Percentiles rank a stretch among this genome's conserved stretches.
These are phyloP conservation scores for Pleurostoma richardsiae DNA, from an alignment of 2,329 filamentous ascomycete species.

Conservation along the genomic window DNA sequence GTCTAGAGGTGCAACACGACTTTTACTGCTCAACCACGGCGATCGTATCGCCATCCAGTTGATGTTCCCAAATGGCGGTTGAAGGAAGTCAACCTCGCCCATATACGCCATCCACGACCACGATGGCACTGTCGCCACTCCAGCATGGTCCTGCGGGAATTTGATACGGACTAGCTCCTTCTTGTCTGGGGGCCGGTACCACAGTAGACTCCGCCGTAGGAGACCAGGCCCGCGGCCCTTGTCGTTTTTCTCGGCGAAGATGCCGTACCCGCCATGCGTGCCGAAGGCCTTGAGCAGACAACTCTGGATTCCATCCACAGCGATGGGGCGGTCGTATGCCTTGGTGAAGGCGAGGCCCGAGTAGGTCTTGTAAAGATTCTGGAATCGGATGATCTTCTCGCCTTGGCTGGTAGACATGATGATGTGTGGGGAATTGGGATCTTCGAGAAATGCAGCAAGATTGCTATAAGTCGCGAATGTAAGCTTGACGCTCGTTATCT, in stretches of 20 bases:
- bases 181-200: conserved; percentile 6
- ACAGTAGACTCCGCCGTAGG: conserved; percentile 21
- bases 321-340: conserved; percentile 19
- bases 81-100: not conserved
- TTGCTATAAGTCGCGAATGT: not conserved
- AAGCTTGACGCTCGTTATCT: not conserved
- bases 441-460: conserved; percentile 17
- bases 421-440: conserved; percentile 18
- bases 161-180: not conserved
- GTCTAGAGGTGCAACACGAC: not conserved
- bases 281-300: conserved; percentile 16
- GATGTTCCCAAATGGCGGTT: not conserved
- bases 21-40: not conserved
- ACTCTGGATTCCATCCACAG: conserved; percentile 23
- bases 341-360: conserved; percentile 18
- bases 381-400: conserved; percentile 15
- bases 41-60: not conserved
- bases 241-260: conserved; percentile 20
- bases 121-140: conserved; percentile 1
- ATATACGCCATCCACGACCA: conserved; percentile 7
- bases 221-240: conserved; percentile 2
- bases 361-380: conserved; percentile 21
- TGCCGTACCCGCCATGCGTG: conserved; percentile 19
- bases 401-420: conserved; percentile 6
- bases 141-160: not conserved